Evolutionary conservation across 495 filamentous ascomycete genomes (phyloP), one percentile per base, ranked within the genome.

Genomic region (Neurospora sp.): DNA sequence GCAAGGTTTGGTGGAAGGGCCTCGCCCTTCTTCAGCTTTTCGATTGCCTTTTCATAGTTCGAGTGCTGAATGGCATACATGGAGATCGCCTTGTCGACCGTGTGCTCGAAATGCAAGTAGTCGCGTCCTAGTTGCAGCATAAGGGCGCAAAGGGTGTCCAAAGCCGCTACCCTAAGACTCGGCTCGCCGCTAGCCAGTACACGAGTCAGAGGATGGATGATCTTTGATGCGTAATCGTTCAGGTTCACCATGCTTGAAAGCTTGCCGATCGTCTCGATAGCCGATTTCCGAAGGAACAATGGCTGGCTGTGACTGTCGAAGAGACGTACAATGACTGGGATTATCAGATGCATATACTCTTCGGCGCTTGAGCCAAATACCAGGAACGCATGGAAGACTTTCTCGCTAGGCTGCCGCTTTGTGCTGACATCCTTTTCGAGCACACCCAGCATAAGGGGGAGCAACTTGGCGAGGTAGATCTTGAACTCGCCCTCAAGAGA

Each of bases 301-400:
- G 93, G 93, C 74, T 96, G 91, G 44, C 91, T 89, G 22, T 89
- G 87, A 73, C 91, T 94, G 76, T 98, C 93, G 77, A 98, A 97
- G 71, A 97, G 89, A 18, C 90, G 88, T 20, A 99, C 93, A 73
- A 99, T 92, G n/a, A 94, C 91, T 9, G 96, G 96, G 42, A 99
- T 94, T 75, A 99, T 98, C 39, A 99, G 86, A 81, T 98, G 96
- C 96, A 99, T 98, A 81, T 98, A 98, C 79, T 98, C 95, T 79
- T 98, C 96, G 18, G 91, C 92, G 77, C 94, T 97, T 16, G 94
- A 90, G n/a, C 96, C 96, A 80, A 99, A 98, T 0, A 99, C 91
- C 46, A 98, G 84, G 78, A 99, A 96, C 3, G 94, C 93, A 81
- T 98, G 96, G 14, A 99, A 86, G 20, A 98, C 93, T 76, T 91